Base-by-base conservation (phyloP, 2,329 filamentous ascomycete species). In the Blastomyces parvus region DNA sequence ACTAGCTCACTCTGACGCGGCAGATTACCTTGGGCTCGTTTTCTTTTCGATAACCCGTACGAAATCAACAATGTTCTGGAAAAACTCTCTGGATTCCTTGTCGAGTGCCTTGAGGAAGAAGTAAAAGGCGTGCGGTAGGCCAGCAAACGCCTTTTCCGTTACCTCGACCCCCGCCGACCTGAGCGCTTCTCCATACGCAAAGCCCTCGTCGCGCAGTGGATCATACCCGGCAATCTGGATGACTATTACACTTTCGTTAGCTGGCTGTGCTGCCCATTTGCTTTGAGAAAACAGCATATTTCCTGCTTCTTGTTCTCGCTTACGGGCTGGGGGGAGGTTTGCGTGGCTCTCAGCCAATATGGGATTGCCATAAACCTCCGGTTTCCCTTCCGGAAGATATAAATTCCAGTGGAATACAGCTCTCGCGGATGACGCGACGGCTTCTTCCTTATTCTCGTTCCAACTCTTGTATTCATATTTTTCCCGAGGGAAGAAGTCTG, bases 261-360 rank as follows among this genome's bases (percentile, higher is more conserved):
- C 17, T 58, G 13, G 42, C 19, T n/a, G 8, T 38, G n/a, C n/a
- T 58, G 36, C 19, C 11, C n/a, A 56, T 36, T 36, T 38, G 27
- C 7, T 52, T 25, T 14, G 25, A 25, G 4, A 4, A 25, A 27
- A 25, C 8, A 52, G 5, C 1, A 25, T 27, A 2, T 42, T 25
- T 40, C 36, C 7, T 25, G 11, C 11, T 40, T n/a, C 8, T 40
- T 22, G 9, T 42, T 25, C 30, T 58, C 9, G 14, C 50, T 55
- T 58, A 58, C 55, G 30, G 11, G 48, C 59, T 61, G 59, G 59
- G n/a, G 46, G 59, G n/a, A 61, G 59, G 22, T 61, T 42, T 61
- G 59, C 48, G n/a, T 61, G 59, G 11, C 42, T 38, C 55, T 61
- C 59, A 52, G 59, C 59, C 19, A 61, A 30, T 30, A 61, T 46